Percentiles rank a stretch among this genome's conserved stretches.
Evolutionary conservation across 1,139 yeast species (phyloP).

Genomic region (Yamadazyma dushanensis): DNA sequence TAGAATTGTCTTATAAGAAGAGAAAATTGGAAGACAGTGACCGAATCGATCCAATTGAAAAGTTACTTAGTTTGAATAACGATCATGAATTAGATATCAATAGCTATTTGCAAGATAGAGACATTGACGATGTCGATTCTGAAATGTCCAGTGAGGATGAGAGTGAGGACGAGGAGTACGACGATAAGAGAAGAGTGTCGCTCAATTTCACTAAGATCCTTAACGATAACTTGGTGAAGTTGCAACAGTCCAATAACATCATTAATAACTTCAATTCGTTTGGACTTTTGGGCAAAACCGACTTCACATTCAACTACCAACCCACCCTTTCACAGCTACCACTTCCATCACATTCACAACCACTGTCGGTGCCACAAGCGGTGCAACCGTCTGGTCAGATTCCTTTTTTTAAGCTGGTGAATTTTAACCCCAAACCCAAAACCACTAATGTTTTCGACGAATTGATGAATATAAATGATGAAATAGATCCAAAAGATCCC

Average conservation of each 20-base stretch:
- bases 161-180: conserved; percentile 13
- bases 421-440: conserved; percentile 34
- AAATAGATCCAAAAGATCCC: conserved; percentile 16
- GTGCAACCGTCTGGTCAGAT: conserved; percentile 15
- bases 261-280: conserved; percentile 31
- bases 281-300: conserved; percentile 28
- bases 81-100: conserved; percentile 30
- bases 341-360: conserved; percentile 1
- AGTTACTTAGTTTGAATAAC: conserved; percentile 38
- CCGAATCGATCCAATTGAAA: conserved; percentile 47
- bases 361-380: background rate
- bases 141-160: conserved; percentile 11
- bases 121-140: conserved; percentile 6
- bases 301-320: conserved; percentile 5
- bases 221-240: conserved; percentile 39
- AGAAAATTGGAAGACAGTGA: conserved; percentile 19
- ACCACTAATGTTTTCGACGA: conserved; percentile 40
- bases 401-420: conserved; percentile 45
- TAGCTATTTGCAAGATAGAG: conserved; percentile 8
- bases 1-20: conserved; percentile 9
- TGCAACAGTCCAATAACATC: conserved; percentile 27
- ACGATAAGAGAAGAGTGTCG: conserved; percentile 18
- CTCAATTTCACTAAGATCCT: conserved; percentile 40
- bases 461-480: conserved; percentile 35
- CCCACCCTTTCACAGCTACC: conserved; percentile 2